Evolutionary conservation across 495 filamentous ascomycete genomes (phyloP).

Genomic region (Achaetomiella virescens): DNA sequence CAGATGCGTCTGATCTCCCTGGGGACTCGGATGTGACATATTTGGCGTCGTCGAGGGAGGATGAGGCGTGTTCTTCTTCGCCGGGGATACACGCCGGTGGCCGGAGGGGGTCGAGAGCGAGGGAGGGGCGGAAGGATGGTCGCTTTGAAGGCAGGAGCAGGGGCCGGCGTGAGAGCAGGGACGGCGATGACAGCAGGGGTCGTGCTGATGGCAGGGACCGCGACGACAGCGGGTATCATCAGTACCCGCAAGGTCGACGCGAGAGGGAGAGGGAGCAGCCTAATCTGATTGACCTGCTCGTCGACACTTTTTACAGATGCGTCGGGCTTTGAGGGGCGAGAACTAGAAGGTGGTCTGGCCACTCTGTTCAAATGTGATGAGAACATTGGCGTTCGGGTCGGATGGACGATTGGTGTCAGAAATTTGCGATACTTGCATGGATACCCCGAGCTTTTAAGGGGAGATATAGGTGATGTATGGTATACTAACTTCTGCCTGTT

Average conservation of each 20-base stretch:
- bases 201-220: no score
- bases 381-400: neutral
- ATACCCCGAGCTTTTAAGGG: no score
- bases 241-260: neutral
- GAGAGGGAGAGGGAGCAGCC: neutral
- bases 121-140: no score
- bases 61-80: neutral
- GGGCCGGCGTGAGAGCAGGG: no score
- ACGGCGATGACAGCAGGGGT: no score
- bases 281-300: neutral
- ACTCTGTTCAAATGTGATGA: neutral
- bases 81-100: no score
- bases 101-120: no score
- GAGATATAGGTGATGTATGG: no score
- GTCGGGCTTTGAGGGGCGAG: neutral
- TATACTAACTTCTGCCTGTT: no score
- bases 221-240: neutral
- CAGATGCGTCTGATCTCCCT: neutral
- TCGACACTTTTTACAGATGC: neutral
- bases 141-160: no score
- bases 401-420: neutral
- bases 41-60: neutral
- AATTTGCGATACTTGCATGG: no score
- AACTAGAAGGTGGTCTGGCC: neutral
- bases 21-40: neutral